Conservation (phyloP, 1,139 yeast genomes). For the Williopsis jadinii region DNA sequence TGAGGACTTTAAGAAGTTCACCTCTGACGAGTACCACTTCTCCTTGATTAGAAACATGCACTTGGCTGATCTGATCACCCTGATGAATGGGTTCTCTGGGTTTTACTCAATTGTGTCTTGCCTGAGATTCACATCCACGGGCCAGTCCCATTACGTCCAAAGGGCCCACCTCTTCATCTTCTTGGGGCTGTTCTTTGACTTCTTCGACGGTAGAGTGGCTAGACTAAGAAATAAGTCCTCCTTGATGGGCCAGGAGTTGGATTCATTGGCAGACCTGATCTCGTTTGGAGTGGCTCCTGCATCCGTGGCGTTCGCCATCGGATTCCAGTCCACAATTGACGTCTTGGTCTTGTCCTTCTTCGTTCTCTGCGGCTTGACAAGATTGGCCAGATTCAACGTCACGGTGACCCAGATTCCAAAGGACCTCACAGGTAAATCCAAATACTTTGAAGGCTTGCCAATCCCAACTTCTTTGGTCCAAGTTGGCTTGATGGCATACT, state of each 20-base stretch:
- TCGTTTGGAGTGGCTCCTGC: conserved; percentile 95
- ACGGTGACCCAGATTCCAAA: conserved; percentile 83
- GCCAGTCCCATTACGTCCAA: conserved; percentile 63
- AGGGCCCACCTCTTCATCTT: conserved; percentile 86
- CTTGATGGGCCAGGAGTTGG: conserved; percentile 95
- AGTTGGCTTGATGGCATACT: conserved; percentile 62
- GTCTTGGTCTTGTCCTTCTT: conserved; percentile 71
- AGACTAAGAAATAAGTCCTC: conserved; percentile 88
- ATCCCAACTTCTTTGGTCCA: conserved; percentile 81
- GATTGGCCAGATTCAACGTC: conserved; percentile 92
- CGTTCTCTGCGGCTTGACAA: conserved; percentile 88
- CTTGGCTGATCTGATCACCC: conserved; percentile 92
- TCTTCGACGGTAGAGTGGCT: conserved; percentile 96
- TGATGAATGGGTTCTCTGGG: conserved; percentile 85
- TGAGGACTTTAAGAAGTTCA: conserved; percentile 68
- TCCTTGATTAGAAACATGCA: conserved; percentile 75
- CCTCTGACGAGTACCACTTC: conserved; percentile 73
- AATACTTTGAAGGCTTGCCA: conserved; percentile 82
- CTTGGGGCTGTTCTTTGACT: conserved; percentile 88
- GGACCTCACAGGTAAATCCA: conserved; percentile 21
- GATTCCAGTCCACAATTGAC: conserved; percentile 79
- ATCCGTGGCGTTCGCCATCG: conserved; percentile 84
- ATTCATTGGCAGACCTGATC: conserved; percentile 88
- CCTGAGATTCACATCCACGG: conserved; percentile 68
- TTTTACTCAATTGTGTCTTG: conserved; percentile 86